phyloP scores from a whole-genome alignment of 371 early-diverging fungal genomes.

The Circinella minor region DNA sequence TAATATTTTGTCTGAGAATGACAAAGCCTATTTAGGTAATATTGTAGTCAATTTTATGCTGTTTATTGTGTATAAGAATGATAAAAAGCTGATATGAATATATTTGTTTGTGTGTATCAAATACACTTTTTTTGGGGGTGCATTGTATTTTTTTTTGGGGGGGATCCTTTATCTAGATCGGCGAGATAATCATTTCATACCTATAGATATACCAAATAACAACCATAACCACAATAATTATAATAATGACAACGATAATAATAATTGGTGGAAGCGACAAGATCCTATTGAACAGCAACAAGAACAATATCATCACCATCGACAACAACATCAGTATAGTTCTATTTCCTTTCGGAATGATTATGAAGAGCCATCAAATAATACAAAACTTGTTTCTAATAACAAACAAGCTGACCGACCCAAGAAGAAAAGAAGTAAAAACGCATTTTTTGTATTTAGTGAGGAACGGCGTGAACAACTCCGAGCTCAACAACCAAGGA shows the following conservation, averaged over 20 bases:
- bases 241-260: neutral
- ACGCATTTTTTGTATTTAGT: slow-evolving; percentile 19
- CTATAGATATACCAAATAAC: neutral
- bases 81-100: too few species aligned
- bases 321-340: neutral
- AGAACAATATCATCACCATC: neutral
- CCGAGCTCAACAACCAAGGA: slow-evolving; percentile 6
- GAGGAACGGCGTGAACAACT: slow-evolving; percentile 7
- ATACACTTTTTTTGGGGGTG: too few species aligned
- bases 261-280: neutral
- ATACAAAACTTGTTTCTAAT: too few species aligned
- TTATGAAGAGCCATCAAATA: too few species aligned
- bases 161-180: neutral
- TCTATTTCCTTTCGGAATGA: neutral
- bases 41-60: neutral
- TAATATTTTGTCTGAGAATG: neutral
- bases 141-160: too few species aligned
- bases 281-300: neutral
- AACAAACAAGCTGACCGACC: neutral
- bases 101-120: too few species aligned
- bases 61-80: neutral
- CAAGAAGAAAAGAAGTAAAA: slow-evolving; percentile 4
- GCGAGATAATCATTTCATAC: neutral
- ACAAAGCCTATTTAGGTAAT: slow-evolving; percentile 8
- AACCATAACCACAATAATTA: too few species aligned